phyloP scores from a whole-genome alignment of 1,284 basidiomycete genomes.

The Paramarasmius palmivorus region DNA sequence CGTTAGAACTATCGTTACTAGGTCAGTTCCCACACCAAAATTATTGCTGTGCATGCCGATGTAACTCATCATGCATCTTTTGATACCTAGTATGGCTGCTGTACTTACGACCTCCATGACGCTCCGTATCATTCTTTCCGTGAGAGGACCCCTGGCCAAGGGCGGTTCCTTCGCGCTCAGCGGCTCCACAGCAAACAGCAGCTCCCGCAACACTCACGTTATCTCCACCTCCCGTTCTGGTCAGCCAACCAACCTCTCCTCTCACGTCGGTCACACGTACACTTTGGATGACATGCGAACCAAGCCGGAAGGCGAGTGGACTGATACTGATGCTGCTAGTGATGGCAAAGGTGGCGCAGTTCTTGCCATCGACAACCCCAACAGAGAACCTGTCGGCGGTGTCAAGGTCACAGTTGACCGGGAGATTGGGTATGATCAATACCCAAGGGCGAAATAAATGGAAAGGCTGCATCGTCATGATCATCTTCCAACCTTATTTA shows the following conservation, averaged over 20 bases:
- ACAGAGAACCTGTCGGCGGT: slow-evolving; percentile 30
- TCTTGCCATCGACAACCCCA: slow-evolving; percentile 29
- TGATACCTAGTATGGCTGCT: slow-evolving; percentile 72
- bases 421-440: slow-evolving; percentile 51
- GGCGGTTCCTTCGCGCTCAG: slow-evolving; percentile 72
- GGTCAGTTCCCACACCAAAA: slow-evolving; percentile 25
- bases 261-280: slow-evolving; percentile 50
- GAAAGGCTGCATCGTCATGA: background rate
- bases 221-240: slow-evolving; percentile 35
- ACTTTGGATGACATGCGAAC: slow-evolving; percentile 64
- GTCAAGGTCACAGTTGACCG: slow-evolving; percentile 59
- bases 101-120: slow-evolving; percentile 83
- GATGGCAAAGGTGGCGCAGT: slow-evolving; percentile 54
- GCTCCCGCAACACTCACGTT: slow-evolving; percentile 40
- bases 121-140: slow-evolving; percentile 77
- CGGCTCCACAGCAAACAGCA: slow-evolving; percentile 37
- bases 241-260: slow-evolving; percentile 32
- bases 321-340: slow-evolving; percentile 26
- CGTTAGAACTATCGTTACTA: slow-evolving; percentile 76
- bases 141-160: slow-evolving; percentile 65
- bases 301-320: slow-evolving; percentile 50
- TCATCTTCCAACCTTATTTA: no score
- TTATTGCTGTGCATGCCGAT: background rate
- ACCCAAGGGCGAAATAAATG: slow-evolving; percentile 20
- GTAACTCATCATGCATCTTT: slow-evolving; percentile 3